These are phyloP conservation scores for Erigeron philadelphicus DNA, from an alignment of 140 eudicot species.

Conservation along the genomic window DNA sequence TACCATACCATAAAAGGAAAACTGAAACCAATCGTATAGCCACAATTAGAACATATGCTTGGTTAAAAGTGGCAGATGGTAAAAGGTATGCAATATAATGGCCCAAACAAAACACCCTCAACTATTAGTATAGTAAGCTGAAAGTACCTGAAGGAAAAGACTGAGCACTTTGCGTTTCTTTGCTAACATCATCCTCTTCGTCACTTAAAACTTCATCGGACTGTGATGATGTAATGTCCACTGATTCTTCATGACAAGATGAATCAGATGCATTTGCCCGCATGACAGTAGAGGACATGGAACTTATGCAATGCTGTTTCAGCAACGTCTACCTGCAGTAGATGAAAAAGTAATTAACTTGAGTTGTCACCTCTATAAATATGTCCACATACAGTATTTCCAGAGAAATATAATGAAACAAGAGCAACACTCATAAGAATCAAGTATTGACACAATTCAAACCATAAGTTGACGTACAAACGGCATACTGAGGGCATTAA, in stretches of 20 bases:
- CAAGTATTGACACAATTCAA: neutral
- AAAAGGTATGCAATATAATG: too few species aligned
- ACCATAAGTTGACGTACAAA: neutral
- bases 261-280: constrained; percentile 54
- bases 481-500: neutral
- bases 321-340: constrained; percentile 35
- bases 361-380: neutral
- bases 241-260: constrained; percentile 57
- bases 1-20: neutral
- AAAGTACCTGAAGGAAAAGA: constrained; percentile 40
- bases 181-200: constrained; percentile 55
- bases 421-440: neutral
- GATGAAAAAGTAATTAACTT: neutral
- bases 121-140: neutral
- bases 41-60: neutral
- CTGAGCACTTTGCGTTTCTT: constrained; percentile 42
- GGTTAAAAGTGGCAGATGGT: too few species aligned
- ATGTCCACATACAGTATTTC: neutral
- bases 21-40: neutral
- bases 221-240: constrained; percentile 45
- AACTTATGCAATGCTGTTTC: constrained; percentile 31
- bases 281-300: constrained; percentile 37
- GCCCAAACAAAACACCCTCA: neutral
- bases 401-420: neutral
- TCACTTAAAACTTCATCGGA: constrained; percentile 62